Base-by-base conservation (phyloP, 1,284 basidiomycete species). In the Athelia psychrophila region DNA sequence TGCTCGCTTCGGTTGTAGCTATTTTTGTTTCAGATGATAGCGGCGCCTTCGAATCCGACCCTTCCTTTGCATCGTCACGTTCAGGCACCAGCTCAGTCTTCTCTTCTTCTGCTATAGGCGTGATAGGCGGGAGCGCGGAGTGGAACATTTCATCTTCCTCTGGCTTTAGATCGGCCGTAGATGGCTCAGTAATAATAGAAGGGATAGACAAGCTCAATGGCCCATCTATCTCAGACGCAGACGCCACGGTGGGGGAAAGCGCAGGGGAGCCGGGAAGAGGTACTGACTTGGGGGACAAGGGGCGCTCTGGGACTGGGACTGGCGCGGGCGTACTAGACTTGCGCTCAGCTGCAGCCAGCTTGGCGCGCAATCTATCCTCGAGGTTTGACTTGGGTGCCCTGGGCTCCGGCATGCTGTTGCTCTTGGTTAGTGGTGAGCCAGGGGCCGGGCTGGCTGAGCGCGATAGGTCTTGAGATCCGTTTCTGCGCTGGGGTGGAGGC, bases 301-400 rank as follows among this genome's bases (percentile, higher is more conserved):
- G 68, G 44, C 65, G 60, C 12, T 62, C 59, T 25, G 66, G 56
- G 30, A 64, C 60, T 13, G 65, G 58, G 19, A 68, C 63, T 12
- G 78, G 73, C 16, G 70, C 60, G 20, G 78, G 72, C 1, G 80
- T 74, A 30, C 72, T 71, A n/a, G 69, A 57, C 2, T 81, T 79
- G 13, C 72, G 69, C 12, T 89, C 86, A 23, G 78, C 78, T 48
- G 75, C 74, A 40, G 77, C 73, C 58, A 86, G 79, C 25, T 81
- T 80, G 30, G 79, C 80, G 30, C 84, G 78, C 15, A 91, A 68
- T 45, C 89, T 77, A 51, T 91, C 88, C 66, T 91, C 88, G 0
- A 91, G 72, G 10, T 78, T 84, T n/a, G 75, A 72, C 63, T 81
- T 83, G 51, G 70, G 69, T 55, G 59, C 56, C 44, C 54, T 62